These are phyloP conservation scores for Ophiostoma ips DNA, from an alignment of 2,329 filamentous ascomycete species.

Conservation along the genomic window DNA sequence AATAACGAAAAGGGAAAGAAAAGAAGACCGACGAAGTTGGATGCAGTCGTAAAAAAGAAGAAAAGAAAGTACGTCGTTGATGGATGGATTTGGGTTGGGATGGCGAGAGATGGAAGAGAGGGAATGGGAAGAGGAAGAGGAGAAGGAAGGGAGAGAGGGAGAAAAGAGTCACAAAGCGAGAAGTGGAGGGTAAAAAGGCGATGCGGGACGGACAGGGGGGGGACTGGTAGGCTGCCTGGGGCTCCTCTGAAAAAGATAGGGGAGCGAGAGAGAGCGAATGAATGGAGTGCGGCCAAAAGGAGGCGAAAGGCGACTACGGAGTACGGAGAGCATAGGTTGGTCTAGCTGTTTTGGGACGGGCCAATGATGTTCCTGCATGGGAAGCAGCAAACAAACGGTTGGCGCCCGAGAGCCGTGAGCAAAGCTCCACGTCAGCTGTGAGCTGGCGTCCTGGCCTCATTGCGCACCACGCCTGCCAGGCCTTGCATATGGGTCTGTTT, in stretches of 20 bases:
- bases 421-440: neutral
- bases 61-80: conserved; percentile 12
- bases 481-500: neutral
- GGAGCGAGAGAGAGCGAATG: neutral
- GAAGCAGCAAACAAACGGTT: neutral
- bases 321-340: neutral
- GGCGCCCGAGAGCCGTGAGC: no score
- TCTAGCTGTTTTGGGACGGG: neutral
- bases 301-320: neutral
- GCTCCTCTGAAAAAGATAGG: neutral
- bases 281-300: neutral
- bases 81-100: conserved; percentile 11
- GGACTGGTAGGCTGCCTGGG: neutral
- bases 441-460: neutral
- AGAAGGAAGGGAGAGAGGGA: conserved; percentile 5
- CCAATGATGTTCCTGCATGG: neutral
- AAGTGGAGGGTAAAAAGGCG: neutral
- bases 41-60: conserved; percentile 18
- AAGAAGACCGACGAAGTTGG: conserved; percentile 21
- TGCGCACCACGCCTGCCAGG: neutral
- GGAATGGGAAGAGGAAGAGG: neutral
- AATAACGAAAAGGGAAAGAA: neutral
- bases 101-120: conserved; percentile 7
- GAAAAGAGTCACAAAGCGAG: conserved; percentile 1
- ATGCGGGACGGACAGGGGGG: conserved; percentile 1